These are phyloP conservation scores for Hypoxylon sp. DNA, from an alignment of 2,329 filamentous ascomycete genomes.

Conservation along the genomic window DNA sequence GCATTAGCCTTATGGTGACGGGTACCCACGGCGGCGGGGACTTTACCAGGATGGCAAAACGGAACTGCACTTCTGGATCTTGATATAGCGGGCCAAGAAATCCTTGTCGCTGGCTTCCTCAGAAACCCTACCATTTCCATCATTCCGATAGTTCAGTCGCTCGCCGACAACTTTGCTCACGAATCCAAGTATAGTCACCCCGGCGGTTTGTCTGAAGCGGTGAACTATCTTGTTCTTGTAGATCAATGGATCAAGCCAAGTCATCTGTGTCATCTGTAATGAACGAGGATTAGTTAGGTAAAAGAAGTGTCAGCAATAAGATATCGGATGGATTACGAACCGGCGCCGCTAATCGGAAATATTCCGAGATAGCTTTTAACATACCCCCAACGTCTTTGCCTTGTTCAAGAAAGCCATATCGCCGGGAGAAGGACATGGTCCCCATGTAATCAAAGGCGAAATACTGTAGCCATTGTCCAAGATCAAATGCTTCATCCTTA, in stretches of 20 bases:
- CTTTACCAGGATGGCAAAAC: constrained; percentile 6
- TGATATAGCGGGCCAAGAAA: constrained; percentile 1
- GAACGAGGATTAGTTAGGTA: background rate
- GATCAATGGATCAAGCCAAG: constrained; percentile 9
- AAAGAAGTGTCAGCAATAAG: background rate
- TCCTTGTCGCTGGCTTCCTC: background rate
- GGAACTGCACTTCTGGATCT: background rate
- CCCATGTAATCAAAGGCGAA: constrained; percentile 20
- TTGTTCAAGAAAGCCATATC: constrained; percentile 23
- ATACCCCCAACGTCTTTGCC: constrained; percentile 12
- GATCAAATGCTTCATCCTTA: constrained; percentile 2
- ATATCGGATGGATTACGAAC: no score
- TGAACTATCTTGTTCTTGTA: constrained; percentile 7
- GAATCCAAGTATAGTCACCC: constrained; percentile 7
- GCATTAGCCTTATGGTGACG: background rate
- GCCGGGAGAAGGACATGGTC: constrained; percentile 23
- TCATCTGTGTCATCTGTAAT: constrained; percentile 8
- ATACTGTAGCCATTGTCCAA: constrained; percentile 14
- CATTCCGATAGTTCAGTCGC: background rate
- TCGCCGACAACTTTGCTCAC: constrained; percentile 7
- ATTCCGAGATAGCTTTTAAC: constrained; percentile 2
- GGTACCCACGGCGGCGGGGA: background rate
- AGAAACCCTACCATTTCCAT: background rate
- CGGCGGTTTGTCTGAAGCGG: constrained; percentile 4
- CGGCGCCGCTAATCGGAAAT: constrained; percentile 4